Evolutionary conservation across 768 basidiomycete species (phyloP).

Genomic region (Postia placenta): DNA sequence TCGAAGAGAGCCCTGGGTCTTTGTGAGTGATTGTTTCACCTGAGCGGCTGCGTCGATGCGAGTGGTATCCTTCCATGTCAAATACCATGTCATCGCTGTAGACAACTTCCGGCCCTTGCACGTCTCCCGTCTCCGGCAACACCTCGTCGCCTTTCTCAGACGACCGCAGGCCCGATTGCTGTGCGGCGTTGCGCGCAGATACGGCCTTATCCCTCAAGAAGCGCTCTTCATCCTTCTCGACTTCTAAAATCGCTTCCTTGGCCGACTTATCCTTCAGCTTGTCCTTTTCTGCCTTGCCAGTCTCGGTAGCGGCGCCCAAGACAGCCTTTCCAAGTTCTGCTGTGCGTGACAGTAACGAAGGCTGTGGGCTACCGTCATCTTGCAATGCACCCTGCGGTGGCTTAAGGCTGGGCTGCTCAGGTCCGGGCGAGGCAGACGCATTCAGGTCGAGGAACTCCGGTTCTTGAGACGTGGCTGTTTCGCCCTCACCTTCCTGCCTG

Average conservation of each 20-base stretch:
- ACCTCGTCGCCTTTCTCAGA: conserved; percentile 36
- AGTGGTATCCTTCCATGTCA: conserved; percentile 80
- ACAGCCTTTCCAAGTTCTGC: conserved; percentile 24
- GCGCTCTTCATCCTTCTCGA: conserved; percentile 9
- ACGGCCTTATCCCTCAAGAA: conserved; percentile 12
- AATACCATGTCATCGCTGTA: conserved; percentile 69
- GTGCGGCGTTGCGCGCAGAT: conserved; percentile 16
- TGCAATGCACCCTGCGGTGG: neutral
- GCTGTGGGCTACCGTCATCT: neutral
- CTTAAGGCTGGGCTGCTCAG: neutral
- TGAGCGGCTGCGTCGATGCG: conserved; percentile 26
- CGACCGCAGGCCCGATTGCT: conserved; percentile 19
- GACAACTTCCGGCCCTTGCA: conserved; percentile 27
- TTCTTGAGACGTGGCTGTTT: conserved; percentile 32
- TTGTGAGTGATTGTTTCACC: conserved; percentile 20
- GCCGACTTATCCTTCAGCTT: conserved; percentile 21
- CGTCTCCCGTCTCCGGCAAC: conserved; percentile 38
- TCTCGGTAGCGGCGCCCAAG: conserved; percentile 19
- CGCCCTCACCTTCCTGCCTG: conserved; percentile 9
- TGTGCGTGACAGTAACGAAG: conserved; percentile 18
- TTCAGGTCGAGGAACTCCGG: conserved; percentile 87
- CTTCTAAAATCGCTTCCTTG: conserved; percentile 14
- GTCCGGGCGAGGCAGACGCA: conserved; percentile 26
- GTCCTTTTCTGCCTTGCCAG: conserved; percentile 19
- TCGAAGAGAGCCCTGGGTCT: conserved; percentile 4